phyloP scores from a whole-genome alignment of 805 yeast species.

The Naumovozyma baii region DNA sequence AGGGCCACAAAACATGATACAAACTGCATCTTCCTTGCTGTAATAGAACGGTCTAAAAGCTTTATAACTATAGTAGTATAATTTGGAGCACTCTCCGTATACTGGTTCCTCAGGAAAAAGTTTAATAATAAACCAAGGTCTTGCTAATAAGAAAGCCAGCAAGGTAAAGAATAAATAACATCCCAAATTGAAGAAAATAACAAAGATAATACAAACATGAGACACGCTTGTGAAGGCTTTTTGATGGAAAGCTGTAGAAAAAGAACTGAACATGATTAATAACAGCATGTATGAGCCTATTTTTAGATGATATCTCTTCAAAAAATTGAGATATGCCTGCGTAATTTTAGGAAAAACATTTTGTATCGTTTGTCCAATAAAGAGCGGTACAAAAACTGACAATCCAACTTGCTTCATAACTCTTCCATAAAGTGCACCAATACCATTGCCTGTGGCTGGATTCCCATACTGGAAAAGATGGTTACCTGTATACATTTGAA shows the following conservation, averaged over 20 bases:
- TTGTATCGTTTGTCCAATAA: constrained; percentile 81
- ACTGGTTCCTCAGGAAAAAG: constrained; percentile 41
- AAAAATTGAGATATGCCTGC: constrained; percentile 12
- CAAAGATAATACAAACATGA: constrained; percentile 57
- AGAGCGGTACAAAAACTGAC: constrained; percentile 72
- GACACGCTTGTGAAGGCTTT: constrained; percentile 65
- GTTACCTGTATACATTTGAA: constrained; percentile 52
- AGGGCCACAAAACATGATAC: constrained; percentile 80
- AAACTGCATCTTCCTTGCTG: constrained; percentile 59
- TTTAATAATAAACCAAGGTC: constrained; percentile 45
- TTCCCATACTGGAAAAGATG: constrained; percentile 69
- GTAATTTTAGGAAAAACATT: constrained; percentile 50
- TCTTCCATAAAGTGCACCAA: constrained; percentile 50
- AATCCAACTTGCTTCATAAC: constrained; percentile 86
- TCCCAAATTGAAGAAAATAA: constrained; percentile 77
- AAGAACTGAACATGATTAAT: constrained; percentile 67
- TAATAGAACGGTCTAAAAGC: constrained; percentile 56
- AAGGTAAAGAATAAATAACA: constrained; percentile 68
- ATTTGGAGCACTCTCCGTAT: constrained; percentile 32
- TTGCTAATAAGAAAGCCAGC: constrained; percentile 47
- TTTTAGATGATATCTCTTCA: constrained; percentile 33
- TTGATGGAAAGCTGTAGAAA: constrained; percentile 81
- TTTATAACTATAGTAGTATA: constrained; percentile 36
- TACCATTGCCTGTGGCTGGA: constrained; percentile 50
- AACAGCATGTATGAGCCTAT: constrained; percentile 74